Conservation (phyloP, 257 asterid genomes). For the Nicotiana sylvestris region DNA sequence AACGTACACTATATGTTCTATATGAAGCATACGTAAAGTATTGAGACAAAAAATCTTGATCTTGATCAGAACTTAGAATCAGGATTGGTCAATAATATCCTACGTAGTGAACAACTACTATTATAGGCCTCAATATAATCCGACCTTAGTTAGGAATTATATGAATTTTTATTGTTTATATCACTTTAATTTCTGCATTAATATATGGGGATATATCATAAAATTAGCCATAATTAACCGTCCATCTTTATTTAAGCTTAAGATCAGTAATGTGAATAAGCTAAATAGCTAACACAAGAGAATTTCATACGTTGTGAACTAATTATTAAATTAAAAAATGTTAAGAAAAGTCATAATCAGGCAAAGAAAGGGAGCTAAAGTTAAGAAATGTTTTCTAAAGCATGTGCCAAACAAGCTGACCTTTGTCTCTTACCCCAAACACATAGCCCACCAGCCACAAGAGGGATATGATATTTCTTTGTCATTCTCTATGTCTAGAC, state of each 20-base stretch:
- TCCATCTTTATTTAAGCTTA: background rate
- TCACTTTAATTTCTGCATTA: background rate
- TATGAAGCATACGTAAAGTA: too few species aligned
- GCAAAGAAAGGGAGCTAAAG: background rate
- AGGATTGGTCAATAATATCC: too few species aligned
- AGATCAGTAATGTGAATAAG: background rate
- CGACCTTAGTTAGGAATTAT: too few species aligned
- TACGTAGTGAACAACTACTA: too few species aligned
- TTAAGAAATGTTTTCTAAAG: background rate
- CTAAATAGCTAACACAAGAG: background rate
- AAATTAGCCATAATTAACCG: too few species aligned
- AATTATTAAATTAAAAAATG: background rate
- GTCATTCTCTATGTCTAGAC: background rate
- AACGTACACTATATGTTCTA: too few species aligned
- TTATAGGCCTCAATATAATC: too few species aligned
- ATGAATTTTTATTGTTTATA: too few species aligned
- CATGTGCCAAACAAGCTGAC: slow-evolving; percentile 17
- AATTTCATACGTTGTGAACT: background rate
- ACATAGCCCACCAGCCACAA: background rate
- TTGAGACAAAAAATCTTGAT: too few species aligned
- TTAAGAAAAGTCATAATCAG: background rate
- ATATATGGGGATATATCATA: background rate
- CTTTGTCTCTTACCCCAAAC: background rate
- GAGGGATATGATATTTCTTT: background rate
- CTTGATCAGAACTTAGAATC: too few species aligned